Evolutionary conservation across 805 yeast species (phyloP), one percentile per base, ranked within the genome.

Genomic region (Starmerella roubikii): DNA sequence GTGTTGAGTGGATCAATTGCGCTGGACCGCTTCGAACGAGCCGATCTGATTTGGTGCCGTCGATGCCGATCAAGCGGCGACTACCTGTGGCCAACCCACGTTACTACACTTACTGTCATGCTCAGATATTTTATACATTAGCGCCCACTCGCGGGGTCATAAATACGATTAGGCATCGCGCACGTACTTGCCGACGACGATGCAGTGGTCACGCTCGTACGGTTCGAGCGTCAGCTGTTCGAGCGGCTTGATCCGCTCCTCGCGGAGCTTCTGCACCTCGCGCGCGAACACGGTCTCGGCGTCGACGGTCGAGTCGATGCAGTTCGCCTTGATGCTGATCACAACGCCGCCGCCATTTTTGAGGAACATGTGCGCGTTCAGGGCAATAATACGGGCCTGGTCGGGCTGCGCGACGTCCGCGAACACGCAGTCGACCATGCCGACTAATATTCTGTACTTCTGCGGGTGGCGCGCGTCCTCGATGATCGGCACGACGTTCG

Each of bases 391-490:
- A 80, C 98, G 93, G 54, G 98, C 98, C 72, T 91, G 98, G 69
- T 91, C 98, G 32, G 98, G 98, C 72, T 91, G 98, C 52, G 98
- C 98, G 62, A 91, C 98, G 73, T 91, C 98, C 47, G 98, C 98
- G 60, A 91, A 91, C 46, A 91, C 97, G 61, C 76, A 83, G 66
- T 91, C 98, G 51, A 91, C 98, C 98, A 91, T 91, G 58, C 96
- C 94, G 49, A 91, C 72, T 56, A 91, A 74, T 98, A 91, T 91
- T 72, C 98, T 79, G 78, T 91, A 91, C 69, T 91, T 91, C 65
- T 91, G 98, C 59, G 98, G 98, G 69, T 91, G 98, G 73, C 98
- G 86, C 49, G 98, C 98, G 69, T 91, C 98, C 68, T 91, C 98
- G 63, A 91, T 86, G 65, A 91, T 91, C 58, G 98, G 98, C 53